phyloP scores from a whole-genome alignment of 176 grass and related monocot genomes.

The Rhynchospora tenuis region DNA sequence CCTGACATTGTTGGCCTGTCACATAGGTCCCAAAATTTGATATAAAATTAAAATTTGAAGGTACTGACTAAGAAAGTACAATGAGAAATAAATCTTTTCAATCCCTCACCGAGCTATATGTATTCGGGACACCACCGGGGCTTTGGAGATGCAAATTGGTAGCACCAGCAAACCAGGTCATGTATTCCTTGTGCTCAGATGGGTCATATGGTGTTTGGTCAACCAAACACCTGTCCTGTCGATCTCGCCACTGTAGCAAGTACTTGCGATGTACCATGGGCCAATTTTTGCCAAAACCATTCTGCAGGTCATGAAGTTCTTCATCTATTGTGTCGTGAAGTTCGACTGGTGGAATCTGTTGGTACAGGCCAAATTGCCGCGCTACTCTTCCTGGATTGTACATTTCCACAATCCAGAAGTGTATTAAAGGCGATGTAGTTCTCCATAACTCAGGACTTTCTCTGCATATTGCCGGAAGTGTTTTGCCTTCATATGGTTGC shows the following conservation, averaged over 20 bases:
- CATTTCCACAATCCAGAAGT: slow-evolving; percentile 65
- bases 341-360: slow-evolving; percentile 45
- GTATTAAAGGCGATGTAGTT: slow-evolving; percentile 55
- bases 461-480: slow-evolving; percentile 45
- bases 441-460: slow-evolving; percentile 49
- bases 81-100: not conserved
- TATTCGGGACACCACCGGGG: not conserved
- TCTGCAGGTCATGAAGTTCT: slow-evolving; percentile 43
- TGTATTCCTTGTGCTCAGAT: slow-evolving; percentile 52
- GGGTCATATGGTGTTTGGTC: slow-evolving; percentile 44
- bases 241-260: slow-evolving; percentile 49
- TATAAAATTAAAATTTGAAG: not conserved
- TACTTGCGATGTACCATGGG: slow-evolving; percentile 42
- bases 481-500: slow-evolving; percentile 41
- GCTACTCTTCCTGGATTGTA: slow-evolving; percentile 65
- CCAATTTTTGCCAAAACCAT: slow-evolving; percentile 51
- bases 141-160: slow-evolving; percentile 16
- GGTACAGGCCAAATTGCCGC: slow-evolving; percentile 48
- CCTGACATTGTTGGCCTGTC: not conserved
- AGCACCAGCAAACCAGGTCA: slow-evolving; percentile 50
- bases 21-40: not conserved
- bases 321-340: slow-evolving; percentile 44
- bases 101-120: not conserved
- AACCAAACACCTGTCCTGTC: slow-evolving; percentile 42
- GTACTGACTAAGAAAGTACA: not conserved